phyloP scores from a whole-genome alignment of 805 yeast species.

The Candida boidinii region DNA sequence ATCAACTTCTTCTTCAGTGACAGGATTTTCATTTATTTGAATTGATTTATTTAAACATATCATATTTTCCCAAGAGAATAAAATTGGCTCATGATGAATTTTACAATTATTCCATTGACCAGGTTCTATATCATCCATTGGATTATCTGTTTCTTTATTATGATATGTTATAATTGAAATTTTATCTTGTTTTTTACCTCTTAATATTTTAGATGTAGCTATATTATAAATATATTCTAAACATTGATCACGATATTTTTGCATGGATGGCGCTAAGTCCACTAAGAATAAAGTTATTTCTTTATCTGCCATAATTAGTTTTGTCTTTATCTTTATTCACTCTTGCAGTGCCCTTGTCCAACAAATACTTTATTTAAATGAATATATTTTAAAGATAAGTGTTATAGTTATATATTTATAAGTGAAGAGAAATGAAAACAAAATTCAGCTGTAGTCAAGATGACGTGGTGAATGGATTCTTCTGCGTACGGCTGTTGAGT shows the following conservation, averaged over 20 bases:
- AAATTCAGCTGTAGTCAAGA: no score
- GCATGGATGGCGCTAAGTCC: conserved; percentile 40
- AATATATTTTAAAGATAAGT: no score
- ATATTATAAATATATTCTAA: conserved; percentile 32
- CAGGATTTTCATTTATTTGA: conserved; percentile 9
- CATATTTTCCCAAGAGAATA: conserved; percentile 11
- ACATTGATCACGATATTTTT: conserved; percentile 29
- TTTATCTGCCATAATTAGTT: conserved; percentile 11
- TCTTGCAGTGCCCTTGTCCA: conserved; percentile 19
- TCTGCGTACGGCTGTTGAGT: no score
- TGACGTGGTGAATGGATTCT: no score
- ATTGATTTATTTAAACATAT: conserved; percentile 7
- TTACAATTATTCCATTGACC: conserved; percentile 17
- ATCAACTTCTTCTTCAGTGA: conserved; percentile 17
- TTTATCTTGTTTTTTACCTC: conserved; percentile 19
- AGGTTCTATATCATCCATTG: conserved; percentile 11
- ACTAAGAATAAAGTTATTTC: conserved; percentile 30
- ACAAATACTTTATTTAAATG: no score
- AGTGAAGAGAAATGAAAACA: no score
- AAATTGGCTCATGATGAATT: conserved; percentile 8
- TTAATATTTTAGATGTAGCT: conserved; percentile 21
- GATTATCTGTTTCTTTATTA: conserved; percentile 17
- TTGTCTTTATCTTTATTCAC: not conserved
- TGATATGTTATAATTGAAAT: conserved; percentile 17
- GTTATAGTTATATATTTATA: no score